Conservation (phyloP, 768 basidiomycete species). For the Chlorophyllum brunneum region DNA sequence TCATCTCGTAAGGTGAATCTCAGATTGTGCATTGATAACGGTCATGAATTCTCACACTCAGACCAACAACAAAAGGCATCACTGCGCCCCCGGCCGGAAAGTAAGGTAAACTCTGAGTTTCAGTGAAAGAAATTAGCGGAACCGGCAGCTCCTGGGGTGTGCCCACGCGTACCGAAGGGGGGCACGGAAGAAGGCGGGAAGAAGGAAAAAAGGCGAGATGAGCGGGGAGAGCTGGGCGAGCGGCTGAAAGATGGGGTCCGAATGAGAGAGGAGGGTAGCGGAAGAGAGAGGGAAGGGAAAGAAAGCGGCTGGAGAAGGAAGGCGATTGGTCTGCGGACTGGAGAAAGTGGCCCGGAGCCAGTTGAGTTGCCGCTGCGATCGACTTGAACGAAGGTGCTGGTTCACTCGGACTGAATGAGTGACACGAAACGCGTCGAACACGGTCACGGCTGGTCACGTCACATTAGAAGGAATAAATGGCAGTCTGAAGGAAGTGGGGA, state of each 20-base stretch:
- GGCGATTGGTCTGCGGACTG: slow-evolving; percentile 8
- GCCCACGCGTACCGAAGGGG: neutral
- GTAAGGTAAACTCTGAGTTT: neutral
- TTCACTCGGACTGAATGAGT: slow-evolving; percentile 12
- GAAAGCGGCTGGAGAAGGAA: slow-evolving; percentile 5
- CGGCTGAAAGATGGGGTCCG: slow-evolving; percentile 16
- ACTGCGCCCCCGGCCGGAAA: slow-evolving; percentile 16
- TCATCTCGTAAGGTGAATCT: slow-evolving; percentile 15
- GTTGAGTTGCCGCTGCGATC: slow-evolving; percentile 14
- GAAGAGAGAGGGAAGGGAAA: slow-evolving; percentile 16
- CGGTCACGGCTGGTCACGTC: slow-evolving; percentile 14
- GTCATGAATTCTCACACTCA: slow-evolving; percentile 15
- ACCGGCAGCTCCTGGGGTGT: slow-evolving; percentile 3
- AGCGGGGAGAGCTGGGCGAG: slow-evolving; percentile 4
- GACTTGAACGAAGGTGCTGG: slow-evolving; percentile 12
- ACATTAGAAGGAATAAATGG: slow-evolving; percentile 10
- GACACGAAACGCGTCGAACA: slow-evolving; percentile 13
- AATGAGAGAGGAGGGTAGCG: slow-evolving; percentile 18
- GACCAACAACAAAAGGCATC: slow-evolving; percentile 19
- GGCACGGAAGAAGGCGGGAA: slow-evolving; percentile 10
- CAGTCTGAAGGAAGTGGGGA: slow-evolving; percentile 12
- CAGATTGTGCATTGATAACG: slow-evolving; percentile 17
- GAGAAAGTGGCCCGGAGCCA: slow-evolving; percentile 4
- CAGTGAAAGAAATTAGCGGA: neutral
- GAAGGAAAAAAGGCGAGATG: slow-evolving; percentile 2